A percentile compares a stretch with the other conserved stretches of the same genome.
These are phyloP conservation scores for Chlamydomonas sp. DNA, from an alignment of 139 green algal genomes.

Conservation along the genomic window DNA sequence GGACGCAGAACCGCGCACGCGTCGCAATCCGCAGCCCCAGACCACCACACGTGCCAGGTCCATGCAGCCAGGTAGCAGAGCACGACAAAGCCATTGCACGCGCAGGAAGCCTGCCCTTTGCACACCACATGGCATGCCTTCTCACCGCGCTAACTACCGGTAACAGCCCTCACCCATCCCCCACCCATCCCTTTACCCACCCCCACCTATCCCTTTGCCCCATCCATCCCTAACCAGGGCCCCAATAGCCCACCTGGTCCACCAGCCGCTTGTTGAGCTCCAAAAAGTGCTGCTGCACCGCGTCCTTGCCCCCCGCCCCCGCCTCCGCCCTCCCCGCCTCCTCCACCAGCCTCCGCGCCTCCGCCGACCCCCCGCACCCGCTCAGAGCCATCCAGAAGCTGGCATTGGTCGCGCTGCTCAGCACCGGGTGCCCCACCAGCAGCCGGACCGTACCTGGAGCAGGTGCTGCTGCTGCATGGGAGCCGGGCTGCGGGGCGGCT, in stretches of 20 bases:
- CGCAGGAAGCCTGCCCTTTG: no score
- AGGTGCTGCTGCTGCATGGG: not conserved
- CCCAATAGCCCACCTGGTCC: slow-evolving; percentile 31
- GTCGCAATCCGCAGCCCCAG: no score
- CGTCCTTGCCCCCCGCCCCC: slow-evolving; percentile 39
- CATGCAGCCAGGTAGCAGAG: no score
- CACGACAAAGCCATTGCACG: no score
- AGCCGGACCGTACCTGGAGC: slow-evolving; percentile 33
- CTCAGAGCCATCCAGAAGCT: slow-evolving; percentile 77
- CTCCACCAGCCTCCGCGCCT: slow-evolving; percentile 34
- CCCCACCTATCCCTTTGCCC: not conserved
- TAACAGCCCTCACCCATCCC: no score
- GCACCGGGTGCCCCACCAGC: slow-evolving; percentile 71
- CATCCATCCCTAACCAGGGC: not conserved
- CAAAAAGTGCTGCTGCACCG: not conserved
- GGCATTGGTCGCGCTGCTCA: slow-evolving; percentile 65
- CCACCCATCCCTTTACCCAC: no score
- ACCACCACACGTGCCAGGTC: no score
- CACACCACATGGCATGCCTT: no score
- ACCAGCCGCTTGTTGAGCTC: slow-evolving; percentile 48
- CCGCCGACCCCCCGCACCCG: slow-evolving; percentile 25
- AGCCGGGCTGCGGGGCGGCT: not conserved
- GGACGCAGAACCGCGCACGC: no score
- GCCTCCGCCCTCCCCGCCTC: slow-evolving; percentile 32
- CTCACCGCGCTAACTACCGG: no score